Conservation (phyloP, 1,284 basidiomycete genomes). For the Rhodotorula sp. region DNA sequence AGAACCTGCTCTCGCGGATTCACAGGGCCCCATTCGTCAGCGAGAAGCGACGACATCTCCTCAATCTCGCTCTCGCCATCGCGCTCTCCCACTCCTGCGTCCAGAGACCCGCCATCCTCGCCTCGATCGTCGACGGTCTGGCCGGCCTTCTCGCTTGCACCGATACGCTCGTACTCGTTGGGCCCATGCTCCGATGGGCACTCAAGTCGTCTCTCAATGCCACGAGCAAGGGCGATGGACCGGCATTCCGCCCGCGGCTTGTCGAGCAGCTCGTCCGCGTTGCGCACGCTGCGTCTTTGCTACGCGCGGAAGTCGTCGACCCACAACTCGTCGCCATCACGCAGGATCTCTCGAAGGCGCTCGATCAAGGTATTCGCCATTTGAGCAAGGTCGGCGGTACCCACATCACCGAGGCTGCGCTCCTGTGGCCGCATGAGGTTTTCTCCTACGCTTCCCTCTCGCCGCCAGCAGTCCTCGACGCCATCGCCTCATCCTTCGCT, state of each 20-base stretch:
- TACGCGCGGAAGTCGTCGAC: constrained; percentile 37
- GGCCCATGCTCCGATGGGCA: constrained; percentile 57
- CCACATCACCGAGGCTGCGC: constrained; percentile 7
- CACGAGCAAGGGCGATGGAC: background rate
- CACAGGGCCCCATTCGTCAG: constrained; percentile 73
- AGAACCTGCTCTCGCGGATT: constrained; percentile 67
- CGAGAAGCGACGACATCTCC: constrained; percentile 75
- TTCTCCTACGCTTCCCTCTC: background rate
- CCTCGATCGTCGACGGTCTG: constrained; percentile 64
- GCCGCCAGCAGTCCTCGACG: constrained; percentile 3
- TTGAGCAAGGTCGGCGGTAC: constrained; percentile 9
- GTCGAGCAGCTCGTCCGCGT: constrained; percentile 57
- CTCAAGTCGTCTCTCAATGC: constrained; percentile 32
- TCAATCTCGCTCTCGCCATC: constrained; percentile 70
- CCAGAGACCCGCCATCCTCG: constrained; percentile 48
- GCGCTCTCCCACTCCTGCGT: constrained; percentile 63
- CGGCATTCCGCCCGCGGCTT: constrained; percentile 17
- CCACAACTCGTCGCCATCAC: background rate
- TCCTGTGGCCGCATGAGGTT: constrained; percentile 19
- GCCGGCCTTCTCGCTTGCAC: constrained; percentile 63
- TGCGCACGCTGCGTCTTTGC: constrained; percentile 58
- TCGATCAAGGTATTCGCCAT: background rate
- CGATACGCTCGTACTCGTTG: constrained; percentile 66
- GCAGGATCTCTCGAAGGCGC: background rate
- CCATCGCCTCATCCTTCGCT: constrained; percentile 20